A percentile compares a stretch with the other conserved stretches of the same genome.
Evolutionary conservation across 75 land plant species (phyloP).

Genomic region (Selaginella moellendorffii): DNA sequence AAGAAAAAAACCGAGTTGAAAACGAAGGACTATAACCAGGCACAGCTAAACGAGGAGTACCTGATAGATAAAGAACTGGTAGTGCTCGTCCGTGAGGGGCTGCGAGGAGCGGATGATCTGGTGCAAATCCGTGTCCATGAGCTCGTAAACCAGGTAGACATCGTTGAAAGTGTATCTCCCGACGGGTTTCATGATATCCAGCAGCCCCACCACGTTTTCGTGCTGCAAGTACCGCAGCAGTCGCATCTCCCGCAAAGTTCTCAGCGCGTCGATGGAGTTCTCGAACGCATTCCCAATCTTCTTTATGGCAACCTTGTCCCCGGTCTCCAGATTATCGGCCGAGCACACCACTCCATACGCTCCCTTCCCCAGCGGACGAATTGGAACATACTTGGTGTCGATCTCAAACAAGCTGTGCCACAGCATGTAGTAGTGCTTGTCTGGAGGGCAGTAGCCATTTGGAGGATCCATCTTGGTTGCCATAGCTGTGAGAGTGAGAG

Average conservation of each 20-base stretch:
- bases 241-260: constrained; percentile 22
- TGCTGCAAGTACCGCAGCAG: constrained; percentile 18
- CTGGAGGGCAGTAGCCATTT: background rate
- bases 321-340: background rate
- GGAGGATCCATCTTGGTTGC: background rate
- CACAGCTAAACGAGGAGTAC: background rate
- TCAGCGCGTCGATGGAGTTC: constrained; percentile 15
- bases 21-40: background rate
- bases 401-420: constrained; percentile 1
- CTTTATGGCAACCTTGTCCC: constrained; percentile 29
- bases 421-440: background rate
- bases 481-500: too few relatives aligned
- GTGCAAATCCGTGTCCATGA: constrained; percentile 30
- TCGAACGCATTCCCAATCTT: constrained; percentile 24
- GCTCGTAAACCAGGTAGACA: constrained; percentile 22
- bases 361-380: background rate
- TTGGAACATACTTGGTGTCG: background rate
- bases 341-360: constrained; percentile 9
- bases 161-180: constrained; percentile 18
- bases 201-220: constrained; percentile 19
- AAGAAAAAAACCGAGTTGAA: too few relatives aligned
- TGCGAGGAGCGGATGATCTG: constrained; percentile 12
- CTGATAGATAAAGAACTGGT: constrained; percentile 22
- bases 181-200: constrained; percentile 18
- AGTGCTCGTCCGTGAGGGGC: constrained; percentile 16